Percentiles rank a stretch among this genome's conserved stretches.
Evolutionary conservation across 1,284 basidiomycete genomes (phyloP).

Genomic region (Apiotrichum gracile): DNA sequence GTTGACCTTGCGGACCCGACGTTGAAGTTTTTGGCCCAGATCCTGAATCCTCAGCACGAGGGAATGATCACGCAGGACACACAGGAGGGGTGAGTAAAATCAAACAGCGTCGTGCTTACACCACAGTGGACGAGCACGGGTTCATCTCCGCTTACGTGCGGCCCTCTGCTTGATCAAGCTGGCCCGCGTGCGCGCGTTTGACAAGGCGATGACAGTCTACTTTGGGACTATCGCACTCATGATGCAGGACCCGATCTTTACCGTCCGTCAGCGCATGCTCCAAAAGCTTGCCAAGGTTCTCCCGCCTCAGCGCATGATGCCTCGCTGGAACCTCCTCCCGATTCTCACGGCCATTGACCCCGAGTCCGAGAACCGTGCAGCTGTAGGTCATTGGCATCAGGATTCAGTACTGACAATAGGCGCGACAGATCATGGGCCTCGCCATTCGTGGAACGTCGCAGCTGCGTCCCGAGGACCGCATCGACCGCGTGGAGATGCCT

Average conservation of each 20-base stretch:
- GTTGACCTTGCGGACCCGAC: constrained; percentile 65
- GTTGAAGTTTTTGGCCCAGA: constrained; percentile 63
- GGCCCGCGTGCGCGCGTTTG: constrained; percentile 59
- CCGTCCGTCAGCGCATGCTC: constrained; percentile 74
- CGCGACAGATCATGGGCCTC: constrained; percentile 18
- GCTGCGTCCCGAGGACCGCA: constrained; percentile 52
- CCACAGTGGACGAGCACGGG: constrained; percentile 29
- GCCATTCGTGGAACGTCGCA: constrained; percentile 10
- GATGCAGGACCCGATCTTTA: constrained; percentile 81
- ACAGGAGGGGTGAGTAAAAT: constrained; percentile 56
- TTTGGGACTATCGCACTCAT: constrained; percentile 68
- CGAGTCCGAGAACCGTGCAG: constrained; percentile 66
- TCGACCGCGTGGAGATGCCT: constrained; percentile 69
- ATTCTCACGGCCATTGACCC: constrained; percentile 90
- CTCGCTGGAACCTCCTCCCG: constrained; percentile 73
- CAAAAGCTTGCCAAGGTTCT: constrained; percentile 66
- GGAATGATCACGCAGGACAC: constrained; percentile 60
- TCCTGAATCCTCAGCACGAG: constrained; percentile 55
- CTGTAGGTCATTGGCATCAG: constrained; percentile 17
- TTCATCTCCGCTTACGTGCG: constrained; percentile 68
- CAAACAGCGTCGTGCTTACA: no score
- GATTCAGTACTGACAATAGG: constrained; percentile 11
- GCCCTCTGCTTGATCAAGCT: constrained; percentile 76
- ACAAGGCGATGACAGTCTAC: constrained; percentile 56
- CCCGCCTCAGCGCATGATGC: constrained; percentile 57